Evolutionary conservation across 345 rosid genomes (phyloP).

Genomic region (Corchorus capsularis): DNA sequence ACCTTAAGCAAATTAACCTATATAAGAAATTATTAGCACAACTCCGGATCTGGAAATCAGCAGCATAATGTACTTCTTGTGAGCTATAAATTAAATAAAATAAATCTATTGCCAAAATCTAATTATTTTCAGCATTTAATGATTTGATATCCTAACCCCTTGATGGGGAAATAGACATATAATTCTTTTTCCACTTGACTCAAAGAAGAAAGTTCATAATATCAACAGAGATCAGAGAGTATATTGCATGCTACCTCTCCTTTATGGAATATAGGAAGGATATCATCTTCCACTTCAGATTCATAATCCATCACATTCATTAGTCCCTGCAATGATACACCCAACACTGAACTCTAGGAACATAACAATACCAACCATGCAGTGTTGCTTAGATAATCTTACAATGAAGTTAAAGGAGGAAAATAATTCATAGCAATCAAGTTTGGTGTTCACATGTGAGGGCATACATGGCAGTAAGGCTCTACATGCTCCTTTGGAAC

Average conservation of each 20-base stretch:
- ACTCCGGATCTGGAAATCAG: background rate
- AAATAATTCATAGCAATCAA: slow-evolving; percentile 26
- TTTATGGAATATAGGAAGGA: slow-evolving; percentile 78
- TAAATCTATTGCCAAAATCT: background rate
- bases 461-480: slow-evolving; percentile 94
- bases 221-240: background rate
- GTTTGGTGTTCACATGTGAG: slow-evolving; percentile 73
- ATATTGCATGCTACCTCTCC: slow-evolving; percentile 65
- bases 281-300: slow-evolving; percentile 87
- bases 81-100: background rate
- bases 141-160: background rate
- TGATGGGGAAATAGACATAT: background rate
- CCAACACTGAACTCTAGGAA: slow-evolving; percentile 10
- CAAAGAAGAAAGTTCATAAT: background rate
- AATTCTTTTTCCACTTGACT: background rate
- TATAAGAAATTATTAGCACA: slow-evolving; percentile 17
- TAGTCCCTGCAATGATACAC: slow-evolving; percentile 47
- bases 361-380: slow-evolving; percentile 13
- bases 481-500: slow-evolving; percentile 68
- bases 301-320: slow-evolving; percentile 78
- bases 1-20: slow-evolving; percentile 20
- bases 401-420: background rate
- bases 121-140: slow-evolving; percentile 4
- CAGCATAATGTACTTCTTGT: background rate
- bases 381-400: background rate